Evolutionary conservation across 164 flowering plant genomes (phyloP).

Genomic region (Houttuynia cordata): DNA sequence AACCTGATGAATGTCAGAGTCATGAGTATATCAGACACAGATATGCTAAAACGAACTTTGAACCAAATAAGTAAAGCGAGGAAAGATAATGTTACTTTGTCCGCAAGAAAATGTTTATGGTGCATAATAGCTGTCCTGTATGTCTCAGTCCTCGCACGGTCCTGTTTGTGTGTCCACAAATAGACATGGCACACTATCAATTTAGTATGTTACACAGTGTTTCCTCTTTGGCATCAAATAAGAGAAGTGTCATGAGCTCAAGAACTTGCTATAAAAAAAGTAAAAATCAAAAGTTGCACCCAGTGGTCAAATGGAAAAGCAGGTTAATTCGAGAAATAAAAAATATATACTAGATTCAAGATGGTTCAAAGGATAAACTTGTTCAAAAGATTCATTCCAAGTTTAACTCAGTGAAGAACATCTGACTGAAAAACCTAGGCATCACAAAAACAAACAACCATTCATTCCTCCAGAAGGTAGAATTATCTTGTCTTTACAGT

Average conservation of each 20-base stretch:
- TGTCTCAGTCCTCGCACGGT: constrained; percentile 78
- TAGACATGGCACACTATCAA: background rate
- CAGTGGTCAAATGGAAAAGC: background rate
- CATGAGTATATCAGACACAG: background rate
- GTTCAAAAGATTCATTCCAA: too few relatives aligned
- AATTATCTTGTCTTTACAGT: too few relatives aligned
- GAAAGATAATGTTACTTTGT: background rate
- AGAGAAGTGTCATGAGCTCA: too few relatives aligned
- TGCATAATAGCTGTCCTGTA: constrained; percentile 74
- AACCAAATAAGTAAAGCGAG: background rate
- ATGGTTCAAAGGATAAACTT: too few relatives aligned
- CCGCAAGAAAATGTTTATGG: constrained; percentile 48
- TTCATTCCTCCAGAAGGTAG: too few relatives aligned
- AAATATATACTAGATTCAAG: too few relatives aligned
- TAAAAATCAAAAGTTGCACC: background rate
- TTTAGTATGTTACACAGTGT: background rate
- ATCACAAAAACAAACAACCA: too few relatives aligned
- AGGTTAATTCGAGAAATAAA: background rate
- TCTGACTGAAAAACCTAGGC: too few relatives aligned
- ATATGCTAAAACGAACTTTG: background rate
- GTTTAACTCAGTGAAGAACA: too few relatives aligned
- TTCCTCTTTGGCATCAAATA: too few relatives aligned
- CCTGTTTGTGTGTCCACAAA: constrained; percentile 33
- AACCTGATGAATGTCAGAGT: constrained; percentile 33
- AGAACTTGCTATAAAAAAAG: background rate